Evolutionary conservation across 2,329 filamentous ascomycete genomes (phyloP), one percentile per base, ranked within the genome.

Genomic region (Stemphylium vesicarium): DNA sequence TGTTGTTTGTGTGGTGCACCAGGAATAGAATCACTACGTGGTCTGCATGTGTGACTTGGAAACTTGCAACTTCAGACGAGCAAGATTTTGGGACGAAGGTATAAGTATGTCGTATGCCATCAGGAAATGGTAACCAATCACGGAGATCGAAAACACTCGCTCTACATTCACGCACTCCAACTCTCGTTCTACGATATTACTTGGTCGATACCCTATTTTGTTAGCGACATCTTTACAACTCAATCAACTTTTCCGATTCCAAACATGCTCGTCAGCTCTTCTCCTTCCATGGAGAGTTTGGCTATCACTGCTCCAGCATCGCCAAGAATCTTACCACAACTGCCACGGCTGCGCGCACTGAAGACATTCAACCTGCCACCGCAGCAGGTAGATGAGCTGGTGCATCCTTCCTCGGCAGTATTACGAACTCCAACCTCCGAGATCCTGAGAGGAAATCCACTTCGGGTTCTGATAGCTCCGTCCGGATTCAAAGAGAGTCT

Each of bases 401-500:
- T 64, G 20, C 50, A 57, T 31, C 64, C 61, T 4, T 56, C 59
- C n/a, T 62, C 68, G 2, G 57, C 58, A 12, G 48, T 60, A 2
- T 29, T 63, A 18, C 49, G 56, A 1, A 67, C 62, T 20, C 68
- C 65, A 33, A 64, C 58, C 2, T 65, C 65, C 31, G 62, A 70
- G 31, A 51, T 65, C 11, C 45, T 68, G 2, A 46, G 50, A 22
- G 64, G 56, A 16, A 61, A 64, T 33, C 60, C 64, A 20, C 55
- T 71, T 7, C 57, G 70, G 31, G 73, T 84, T 20, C 75, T 84
- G 43, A 75, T 84, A 33, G 80, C 79, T 13, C 82, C 82, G 0
- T 83, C 81, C 0, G 82, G 81, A 2, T 84, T 84, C 74, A 84
- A 84, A 54, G 81, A 82, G 22, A 82, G 80, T 43, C 76, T 84